Base-by-base conservation (phyloP, 257 asterid species). In the Cinchona pubescens region DNA sequence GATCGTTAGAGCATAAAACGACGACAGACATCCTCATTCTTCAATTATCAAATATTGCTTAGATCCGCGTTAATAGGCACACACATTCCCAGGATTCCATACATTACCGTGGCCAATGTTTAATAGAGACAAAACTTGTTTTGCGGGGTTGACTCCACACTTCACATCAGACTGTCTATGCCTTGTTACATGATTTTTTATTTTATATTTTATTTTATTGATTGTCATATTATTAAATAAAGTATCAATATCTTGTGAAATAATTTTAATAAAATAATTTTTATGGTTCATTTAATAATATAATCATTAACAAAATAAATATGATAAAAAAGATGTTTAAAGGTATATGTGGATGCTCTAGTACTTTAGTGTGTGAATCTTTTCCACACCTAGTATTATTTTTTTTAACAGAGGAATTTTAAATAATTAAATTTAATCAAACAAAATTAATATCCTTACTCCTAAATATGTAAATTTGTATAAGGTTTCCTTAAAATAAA, bases 1-100 rank as follows among this genome's bases (percentile, higher is more conserved):
- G 30, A 43, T 10, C 45, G 12, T 38, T 70, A 55, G 55, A 74
- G 76, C 70, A 83, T 79, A 87, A 90, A 75, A 88, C 81, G 92
- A 88, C 81, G 92, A 90, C 96, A 89, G 91, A 90, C 89, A 90
- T 90, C 67, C 92, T 87, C 90, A 90, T 89, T 90, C 96, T n/a
- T 85, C 69, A 87, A 83, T 87, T 90, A 94, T 83, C 71, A 87
- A 84, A 85, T 82, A 89, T 81, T 87, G 89, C 88, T n/a, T 83
- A 85, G 96, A 89, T 91, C 96, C 95, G 92, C 81, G 88, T 89
- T 87, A 82, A 82, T 87, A 84, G 91, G 92, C 83, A 80, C 82
- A 79, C 87, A 83, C 77, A 74, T 86, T 81, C 90, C 85, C 63
- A 90, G 74, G 84, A 76, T 74, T 76, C 78, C 75, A 59, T 69